Conservation (phyloP, 257 asterid genomes). For the Haberlea rhodopensis region DNA sequence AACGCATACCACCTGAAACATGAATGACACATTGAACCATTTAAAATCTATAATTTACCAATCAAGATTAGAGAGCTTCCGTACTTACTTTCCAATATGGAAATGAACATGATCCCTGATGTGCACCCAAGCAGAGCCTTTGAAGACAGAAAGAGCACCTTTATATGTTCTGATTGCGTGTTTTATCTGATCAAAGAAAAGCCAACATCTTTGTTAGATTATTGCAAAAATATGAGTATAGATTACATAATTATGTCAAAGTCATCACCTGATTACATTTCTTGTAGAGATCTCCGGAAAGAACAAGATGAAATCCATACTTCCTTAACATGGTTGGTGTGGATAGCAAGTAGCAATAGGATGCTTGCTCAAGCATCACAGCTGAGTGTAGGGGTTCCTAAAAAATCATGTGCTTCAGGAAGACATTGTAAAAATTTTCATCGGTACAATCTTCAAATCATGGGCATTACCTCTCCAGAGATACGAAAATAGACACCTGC, state of each 20-base stretch:
- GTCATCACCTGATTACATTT: slow-evolving; percentile 87
- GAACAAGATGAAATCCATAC: slow-evolving; percentile 97
- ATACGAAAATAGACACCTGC: slow-evolving; percentile 89
- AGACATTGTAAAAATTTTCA: slow-evolving; percentile 23
- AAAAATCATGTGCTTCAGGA: slow-evolving; percentile 42
- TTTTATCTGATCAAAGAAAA: slow-evolving; percentile 56
- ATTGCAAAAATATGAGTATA: slow-evolving; percentile 23
- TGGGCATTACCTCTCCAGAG: slow-evolving; percentile 98
- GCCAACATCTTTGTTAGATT: slow-evolving; percentile 28
- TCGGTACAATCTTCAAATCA: slow-evolving; percentile 28
- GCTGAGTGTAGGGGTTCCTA: slow-evolving; percentile 92
- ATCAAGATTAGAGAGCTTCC: slow-evolving; percentile 18
- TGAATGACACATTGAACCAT: slow-evolving; percentile 26
- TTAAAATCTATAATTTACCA: slow-evolving; percentile 1
- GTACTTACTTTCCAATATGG: slow-evolving; percentile 88
- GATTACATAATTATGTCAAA: slow-evolving; percentile 19
- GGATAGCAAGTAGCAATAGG: slow-evolving; percentile 88
- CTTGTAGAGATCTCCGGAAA: slow-evolving; percentile 94
- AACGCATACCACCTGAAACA: slow-evolving; percentile 87
- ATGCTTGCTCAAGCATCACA: slow-evolving; percentile 99
- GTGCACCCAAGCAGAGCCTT: slow-evolving; percentile 85
- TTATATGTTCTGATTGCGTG: slow-evolving; percentile 96
- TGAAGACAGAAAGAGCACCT: slow-evolving; percentile 82
- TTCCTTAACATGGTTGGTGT: slow-evolving; percentile 78
- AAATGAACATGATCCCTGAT: slow-evolving; percentile 95